A percentile compares a stretch with the other conserved stretches of the same genome.
phyloP scores from a whole-genome alignment of 345 rosid species.

The Citrus sinensis region DNA sequence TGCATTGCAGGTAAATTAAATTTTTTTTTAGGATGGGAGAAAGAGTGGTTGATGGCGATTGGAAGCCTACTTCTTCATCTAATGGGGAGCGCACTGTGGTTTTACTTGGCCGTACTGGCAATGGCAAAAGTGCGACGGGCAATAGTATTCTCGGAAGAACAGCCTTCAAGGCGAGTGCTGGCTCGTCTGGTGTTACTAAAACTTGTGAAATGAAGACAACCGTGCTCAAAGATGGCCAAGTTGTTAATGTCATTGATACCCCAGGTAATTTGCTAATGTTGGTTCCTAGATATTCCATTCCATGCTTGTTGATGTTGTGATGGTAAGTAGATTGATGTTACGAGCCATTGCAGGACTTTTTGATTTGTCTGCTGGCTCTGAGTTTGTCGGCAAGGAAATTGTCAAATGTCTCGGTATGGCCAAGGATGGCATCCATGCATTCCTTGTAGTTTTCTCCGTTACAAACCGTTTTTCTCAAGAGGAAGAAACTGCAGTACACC shows the following conservation, averaged over 20 bases:
- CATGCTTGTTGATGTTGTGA: neutral
- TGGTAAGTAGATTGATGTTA: slow-evolving; percentile 1
- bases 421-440: slow-evolving; percentile 83
- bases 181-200: slow-evolving; percentile 66
- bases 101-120: slow-evolving; percentile 87
- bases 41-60: slow-evolving; percentile 67
- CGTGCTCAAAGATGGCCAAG: slow-evolving; percentile 54
- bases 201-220: slow-evolving; percentile 63
- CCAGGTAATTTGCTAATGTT: slow-evolving; percentile 47
- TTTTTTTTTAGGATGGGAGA: slow-evolving; percentile 61
- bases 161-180: slow-evolving; percentile 67
- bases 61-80: slow-evolving; percentile 62
- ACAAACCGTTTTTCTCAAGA: slow-evolving; percentile 63
- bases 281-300: neutral
- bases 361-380: slow-evolving; percentile 61
- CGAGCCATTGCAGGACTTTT: slow-evolving; percentile 57
- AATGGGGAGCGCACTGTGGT: slow-evolving; percentile 58
- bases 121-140: slow-evolving; percentile 93
- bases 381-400: slow-evolving; percentile 73
- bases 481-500: slow-evolving; percentile 62
- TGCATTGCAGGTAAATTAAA: slow-evolving; percentile 1
- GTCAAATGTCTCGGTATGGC: slow-evolving; percentile 78
- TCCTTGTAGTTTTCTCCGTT: slow-evolving; percentile 65
- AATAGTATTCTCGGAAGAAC: slow-evolving; percentile 73
- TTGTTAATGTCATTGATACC: slow-evolving; percentile 82